Percentiles rank a stretch among this genome's conserved stretches.
Conservation (phyloP, 2,329 filamentous ascomycete genomes). For the Dothideomycetidae sp. region DNA sequence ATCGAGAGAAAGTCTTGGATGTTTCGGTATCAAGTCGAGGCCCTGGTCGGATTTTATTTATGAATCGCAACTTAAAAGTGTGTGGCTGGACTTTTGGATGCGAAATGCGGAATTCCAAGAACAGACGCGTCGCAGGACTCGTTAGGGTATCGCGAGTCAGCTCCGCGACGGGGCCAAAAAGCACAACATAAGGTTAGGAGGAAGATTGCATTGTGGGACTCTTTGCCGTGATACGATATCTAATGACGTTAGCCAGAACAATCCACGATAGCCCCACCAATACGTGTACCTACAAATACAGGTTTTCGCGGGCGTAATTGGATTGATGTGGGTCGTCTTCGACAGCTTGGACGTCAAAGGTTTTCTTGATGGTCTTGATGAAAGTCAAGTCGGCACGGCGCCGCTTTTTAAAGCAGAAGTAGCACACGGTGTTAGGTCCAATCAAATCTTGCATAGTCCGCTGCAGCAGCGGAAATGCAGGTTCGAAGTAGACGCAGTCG, state of each 20-base stretch:
- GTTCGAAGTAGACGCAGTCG: conserved; percentile 95
- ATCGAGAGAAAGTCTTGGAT: too few relatives aligned
- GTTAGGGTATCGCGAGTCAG: too few relatives aligned
- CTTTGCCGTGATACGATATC: conserved; percentile 8
- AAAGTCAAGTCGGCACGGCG: conserved; percentile 51
- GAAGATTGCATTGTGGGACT: too few relatives aligned
- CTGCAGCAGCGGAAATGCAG: conserved; percentile 77
- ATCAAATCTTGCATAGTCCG: conserved; percentile 63
- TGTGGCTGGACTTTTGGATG: too few relatives aligned
- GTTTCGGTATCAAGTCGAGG: too few relatives aligned
- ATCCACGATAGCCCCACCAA: background rate
- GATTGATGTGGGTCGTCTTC: conserved; percentile 35
- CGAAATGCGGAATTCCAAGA: too few relatives aligned
- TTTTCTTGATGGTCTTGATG: conserved; percentile 36
- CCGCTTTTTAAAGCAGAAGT: conserved; percentile 92
- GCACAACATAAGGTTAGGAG: too few relatives aligned
- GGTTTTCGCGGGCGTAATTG: conserved; percentile 32
- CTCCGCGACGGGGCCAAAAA: too few relatives aligned
- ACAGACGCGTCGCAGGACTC: too few relatives aligned
- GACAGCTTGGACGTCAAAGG: conserved; percentile 34
- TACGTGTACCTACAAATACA: conserved; percentile 31
- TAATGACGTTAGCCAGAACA: background rate
- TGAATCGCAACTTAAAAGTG: too few relatives aligned
- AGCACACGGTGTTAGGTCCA: conserved; percentile 49
- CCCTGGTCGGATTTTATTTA: too few relatives aligned